phyloP scores from a whole-genome alignment of 2,329 filamentous ascomycete species.

The Fusarium incarnatum region DNA sequence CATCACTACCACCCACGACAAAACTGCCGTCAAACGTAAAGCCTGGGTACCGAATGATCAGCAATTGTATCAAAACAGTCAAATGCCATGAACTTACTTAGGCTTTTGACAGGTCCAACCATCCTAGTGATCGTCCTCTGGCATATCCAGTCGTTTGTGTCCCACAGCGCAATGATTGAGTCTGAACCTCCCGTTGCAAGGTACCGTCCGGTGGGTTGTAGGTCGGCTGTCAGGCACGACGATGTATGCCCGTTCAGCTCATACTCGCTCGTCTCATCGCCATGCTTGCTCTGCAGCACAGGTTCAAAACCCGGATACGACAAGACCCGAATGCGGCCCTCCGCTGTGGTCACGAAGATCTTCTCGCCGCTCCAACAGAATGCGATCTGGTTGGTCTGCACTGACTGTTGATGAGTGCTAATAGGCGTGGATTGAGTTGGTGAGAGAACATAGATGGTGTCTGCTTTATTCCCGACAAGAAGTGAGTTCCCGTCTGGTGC shows the following conservation, averaged over 20 bases:
- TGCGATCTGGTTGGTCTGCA: conserved; percentile 77
- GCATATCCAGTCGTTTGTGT: conserved; percentile 82
- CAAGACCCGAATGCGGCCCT: conserved; percentile 77
- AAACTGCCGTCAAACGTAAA: conserved; percentile 85
- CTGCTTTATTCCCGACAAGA: conserved; percentile 78
- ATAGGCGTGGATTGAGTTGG: conserved; percentile 68
- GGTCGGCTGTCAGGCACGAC: conserved; percentile 73
- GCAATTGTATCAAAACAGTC: neutral
- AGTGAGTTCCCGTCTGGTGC: conserved; percentile 76
- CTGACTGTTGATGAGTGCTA: conserved; percentile 68
- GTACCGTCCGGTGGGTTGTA: conserved; percentile 77
- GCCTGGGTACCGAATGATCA: conserved; percentile 56
- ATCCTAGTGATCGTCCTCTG: conserved; percentile 76
- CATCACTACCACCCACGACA: conserved; percentile 78
- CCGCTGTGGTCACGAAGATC: conserved; percentile 76
- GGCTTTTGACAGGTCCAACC: conserved; percentile 75
- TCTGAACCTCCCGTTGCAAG: conserved; percentile 82
- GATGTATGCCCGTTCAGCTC: conserved; percentile 78
- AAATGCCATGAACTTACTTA: conserved; percentile 62
- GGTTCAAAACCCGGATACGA: conserved; percentile 74
- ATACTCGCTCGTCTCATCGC: conserved; percentile 63
- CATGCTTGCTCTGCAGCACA: conserved; percentile 62
- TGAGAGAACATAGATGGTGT: conserved; percentile 72
- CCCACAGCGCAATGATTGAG: conserved; percentile 80
- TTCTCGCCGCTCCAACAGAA: conserved; percentile 80